Evolutionary conservation across 2,329 filamentous ascomycete genomes (phyloP), one percentile per base, ranked within the genome.

Genomic region (Berkeleyomyces basicola): DNA sequence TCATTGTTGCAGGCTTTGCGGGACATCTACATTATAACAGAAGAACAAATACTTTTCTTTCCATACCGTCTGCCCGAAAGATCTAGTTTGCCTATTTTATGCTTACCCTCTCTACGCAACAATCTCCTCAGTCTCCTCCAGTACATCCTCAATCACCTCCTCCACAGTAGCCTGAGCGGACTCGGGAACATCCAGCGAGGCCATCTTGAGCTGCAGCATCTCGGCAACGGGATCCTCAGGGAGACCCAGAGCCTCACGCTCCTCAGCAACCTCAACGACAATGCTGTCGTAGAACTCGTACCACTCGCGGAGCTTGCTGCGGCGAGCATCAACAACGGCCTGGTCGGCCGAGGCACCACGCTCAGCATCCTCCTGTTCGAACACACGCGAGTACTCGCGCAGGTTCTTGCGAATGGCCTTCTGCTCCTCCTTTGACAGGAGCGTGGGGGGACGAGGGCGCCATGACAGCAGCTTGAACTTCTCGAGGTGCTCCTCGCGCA

Each of bases 401-500:
- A 99, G 85, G 76, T 96, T 99, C 83, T 96, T 96, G 78, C 95
- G 92, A 70, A 97, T 89, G 70, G 87, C 82, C 81, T 96, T 95
- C 79, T 97, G 93, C 79, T 99, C 92, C 67, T 97, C 92, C 78
- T 96, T 96, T 74, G 82, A 85, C 64, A 99, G 86, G 66, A 99
- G 83, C n/a, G 89, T 93, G 6, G 88, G 74, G 23, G 93, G 93
- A 51, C 93, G 87, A 23, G 93, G 93, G 53, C 93, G 87, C 93
- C 93, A 99, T 66, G 88, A 75, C 76, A 91, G 89, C 75, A 99
- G 93, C 82, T 96, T 96, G 83, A 99, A 97, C 75, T 95, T 95
- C 68, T 99, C 93, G 64, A 95, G 81, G 60, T 85, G 86, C 74
- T 96, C 89, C 76, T 99, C 95, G 64, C 90, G 86, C 62, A 99